A percentile compares a stretch with the other conserved stretches of the same genome.
phyloP scores from a whole-genome alignment of 768 basidiomycete genomes.

The Gloeopeniophorella convolvens region DNA sequence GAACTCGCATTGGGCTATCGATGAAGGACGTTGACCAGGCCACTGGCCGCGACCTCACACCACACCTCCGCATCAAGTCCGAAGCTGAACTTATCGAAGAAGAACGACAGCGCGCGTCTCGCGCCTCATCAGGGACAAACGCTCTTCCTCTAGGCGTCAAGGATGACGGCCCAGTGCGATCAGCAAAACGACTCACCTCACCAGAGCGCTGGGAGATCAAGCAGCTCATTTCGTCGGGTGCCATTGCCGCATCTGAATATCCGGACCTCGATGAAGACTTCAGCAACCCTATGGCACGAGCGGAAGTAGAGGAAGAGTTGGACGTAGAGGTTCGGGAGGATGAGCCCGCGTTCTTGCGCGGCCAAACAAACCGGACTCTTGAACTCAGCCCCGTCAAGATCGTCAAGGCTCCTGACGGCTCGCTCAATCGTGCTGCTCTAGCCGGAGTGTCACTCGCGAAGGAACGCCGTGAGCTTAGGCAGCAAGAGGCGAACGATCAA shows the following conservation, averaged over 20 bases:
- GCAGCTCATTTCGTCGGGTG: conserved; percentile 94
- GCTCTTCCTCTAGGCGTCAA: conserved; percentile 67
- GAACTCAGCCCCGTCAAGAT: conserved; percentile 97
- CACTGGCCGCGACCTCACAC: conserved; percentile 86
- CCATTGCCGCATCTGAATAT: conserved; percentile 86
- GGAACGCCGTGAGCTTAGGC: conserved; percentile 88
- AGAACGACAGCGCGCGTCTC: conserved; percentile 55
- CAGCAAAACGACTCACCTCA: conserved; percentile 86
- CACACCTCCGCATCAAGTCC: conserved; percentile 89
- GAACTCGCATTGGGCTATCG: conserved; percentile 74
- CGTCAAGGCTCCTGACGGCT: conserved; percentile 97
- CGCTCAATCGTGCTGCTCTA: conserved; percentile 90
- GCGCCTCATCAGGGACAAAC: conserved; percentile 76
- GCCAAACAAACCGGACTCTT: conserved; percentile 92
- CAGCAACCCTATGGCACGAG: conserved; percentile 64
- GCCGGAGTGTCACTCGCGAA: conserved; percentile 91
- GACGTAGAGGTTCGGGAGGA: conserved; percentile 97
- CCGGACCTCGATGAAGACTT: conserved; percentile 89
- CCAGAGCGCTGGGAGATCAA: conserved; percentile 99
- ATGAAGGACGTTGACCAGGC: conserved; percentile 98
- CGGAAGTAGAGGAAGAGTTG: conserved; percentile 91
- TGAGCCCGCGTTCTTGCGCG: conserved; percentile 91
- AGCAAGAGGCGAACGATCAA: conserved; percentile 90
- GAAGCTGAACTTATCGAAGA: conserved; percentile 86
- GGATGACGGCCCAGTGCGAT: conserved; percentile 52